Evolutionary conservation across 2,329 filamentous ascomycete genomes (phyloP).

Genomic region (Fusarium mexicanum): DNA sequence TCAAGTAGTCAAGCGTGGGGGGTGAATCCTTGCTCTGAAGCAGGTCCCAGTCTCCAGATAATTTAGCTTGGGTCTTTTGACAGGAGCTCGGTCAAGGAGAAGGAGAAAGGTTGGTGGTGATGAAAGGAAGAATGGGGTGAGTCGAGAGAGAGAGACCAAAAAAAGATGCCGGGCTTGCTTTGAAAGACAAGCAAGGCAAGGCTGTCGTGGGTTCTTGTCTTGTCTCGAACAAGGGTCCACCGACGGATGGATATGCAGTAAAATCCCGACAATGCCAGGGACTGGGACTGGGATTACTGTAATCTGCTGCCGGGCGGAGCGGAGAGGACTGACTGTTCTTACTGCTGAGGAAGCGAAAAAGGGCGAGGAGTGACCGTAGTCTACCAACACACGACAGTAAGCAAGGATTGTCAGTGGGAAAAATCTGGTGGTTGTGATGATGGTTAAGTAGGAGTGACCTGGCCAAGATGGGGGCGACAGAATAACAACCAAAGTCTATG

Average conservation of each 20-base stretch:
- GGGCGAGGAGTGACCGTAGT: conserved; percentile 7
- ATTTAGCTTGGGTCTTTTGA: conserved; percentile 8
- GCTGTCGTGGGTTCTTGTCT: conserved; percentile 7
- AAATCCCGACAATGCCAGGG: conserved; percentile 27
- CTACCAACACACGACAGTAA: conserved; percentile 7
- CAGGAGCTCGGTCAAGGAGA: conserved; percentile 42
- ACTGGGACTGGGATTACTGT: neutral
- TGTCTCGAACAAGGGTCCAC: conserved; percentile 29
- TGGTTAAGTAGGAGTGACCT: conserved; percentile 15
- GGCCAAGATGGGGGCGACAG: conserved; percentile 15
- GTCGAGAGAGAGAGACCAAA: conserved; percentile 18
- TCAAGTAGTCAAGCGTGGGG: conserved; percentile 38
- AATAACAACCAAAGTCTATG: conserved; percentile 24
- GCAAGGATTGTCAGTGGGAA: conserved; percentile 2
- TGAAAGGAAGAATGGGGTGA: conserved; percentile 33
- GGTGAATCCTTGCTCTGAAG: conserved; percentile 27
- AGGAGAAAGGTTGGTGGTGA: conserved; percentile 24
- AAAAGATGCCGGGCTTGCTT: conserved; percentile 33
- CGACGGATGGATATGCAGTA: conserved; percentile 23
- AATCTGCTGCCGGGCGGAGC: conserved; percentile 12
- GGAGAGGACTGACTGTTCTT: conserved; percentile 7
- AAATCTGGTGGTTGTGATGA: conserved; percentile 20
- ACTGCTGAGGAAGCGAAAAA: neutral
- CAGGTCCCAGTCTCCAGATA: conserved; percentile 7
- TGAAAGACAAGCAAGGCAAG: conserved; percentile 22